Evolutionary conservation across 768 basidiomycete species (phyloP), one percentile per base, ranked within the genome.

Genomic region (Phanerodontia chrysosporium): DNA sequence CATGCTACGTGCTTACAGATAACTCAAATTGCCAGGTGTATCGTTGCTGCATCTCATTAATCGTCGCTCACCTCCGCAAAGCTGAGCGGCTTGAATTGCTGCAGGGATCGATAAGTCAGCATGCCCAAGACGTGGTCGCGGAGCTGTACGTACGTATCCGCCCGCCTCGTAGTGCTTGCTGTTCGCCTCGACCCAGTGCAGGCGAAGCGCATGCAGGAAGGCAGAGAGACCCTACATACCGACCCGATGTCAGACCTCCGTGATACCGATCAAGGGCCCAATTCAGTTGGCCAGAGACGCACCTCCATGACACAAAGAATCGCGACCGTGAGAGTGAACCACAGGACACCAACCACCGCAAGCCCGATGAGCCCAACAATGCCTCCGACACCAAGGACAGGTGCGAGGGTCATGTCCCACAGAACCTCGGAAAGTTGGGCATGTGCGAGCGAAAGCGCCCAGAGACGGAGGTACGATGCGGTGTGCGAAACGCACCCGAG

Each of bases 401-500:
- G 67, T 51, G 73, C 89, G 48, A 99, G 64, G 0, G 91, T 93
- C 95, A 96, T 96, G 54, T 71, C 69, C 91, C 93, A 96, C 58
- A 96, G 76, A 55, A 96, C 94, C 72, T 95, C 95, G 39, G 94
- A 96, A 18, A 99, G 79, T 74, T 98, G 97, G 21, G 97, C 94
- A 75, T 99, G 97, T 12, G 97, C 97, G 53, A 99, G 83, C 25
- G 97, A 99, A 7, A 99, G 83, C 21, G 97, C 97, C 96, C 96
- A 98, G 39, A 99, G 80, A 70, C 96, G 90, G 49, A 94, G 83
- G 73, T 92, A 92, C 16, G 90, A 93, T 13, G 92, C 92, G 1
- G 96, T 98, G 73, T 98, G 96, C 63, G 96, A 98, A 68, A 98
- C 98, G 73, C 96, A 98, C 7, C 96, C 97, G 32, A 99, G 85